Percentiles rank a stretch among this genome's conserved stretches.
phyloP scores from a whole-genome alignment of 441 rosid genomes.

The Adansonia madagascariensis region DNA sequence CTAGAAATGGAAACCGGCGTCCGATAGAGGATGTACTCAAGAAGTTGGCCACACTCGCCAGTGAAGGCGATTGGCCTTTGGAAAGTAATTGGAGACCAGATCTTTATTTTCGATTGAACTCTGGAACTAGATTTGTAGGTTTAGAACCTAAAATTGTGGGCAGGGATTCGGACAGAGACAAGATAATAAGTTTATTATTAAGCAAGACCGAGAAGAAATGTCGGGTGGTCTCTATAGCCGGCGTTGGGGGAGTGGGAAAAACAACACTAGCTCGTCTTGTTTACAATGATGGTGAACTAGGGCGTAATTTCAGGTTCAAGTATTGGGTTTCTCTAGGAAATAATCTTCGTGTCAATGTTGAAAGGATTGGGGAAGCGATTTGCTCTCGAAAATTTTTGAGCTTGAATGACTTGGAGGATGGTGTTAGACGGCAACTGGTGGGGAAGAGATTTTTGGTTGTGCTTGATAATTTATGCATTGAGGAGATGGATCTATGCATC shows the following conservation, averaged over 20 bases:
- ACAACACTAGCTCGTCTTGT: conserved; percentile 23
- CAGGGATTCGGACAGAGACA: conserved; percentile 12
- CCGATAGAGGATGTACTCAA: background rate
- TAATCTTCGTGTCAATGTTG: conserved; percentile 1
- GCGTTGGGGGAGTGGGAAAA: conserved; percentile 37
- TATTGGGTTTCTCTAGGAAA: conserved; percentile 15
- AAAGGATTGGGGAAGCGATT: conserved; percentile 18
- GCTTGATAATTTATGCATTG: conserved; percentile 39
- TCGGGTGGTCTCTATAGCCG: conserved; percentile 25
- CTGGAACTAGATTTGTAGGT: background rate
- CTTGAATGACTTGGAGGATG: background rate
- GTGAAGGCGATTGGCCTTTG: conserved; percentile 16
- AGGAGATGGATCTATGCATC: conserved; percentile 15
- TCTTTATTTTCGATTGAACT: conserved; percentile 18
- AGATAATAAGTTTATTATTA: conserved; percentile 1
- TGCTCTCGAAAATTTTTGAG: background rate
- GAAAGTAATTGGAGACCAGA: conserved; percentile 18
- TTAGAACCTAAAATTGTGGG: conserved; percentile 21
- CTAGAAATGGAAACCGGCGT: background rate
- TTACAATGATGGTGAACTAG: conserved; percentile 15
- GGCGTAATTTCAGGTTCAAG: conserved; percentile 7
- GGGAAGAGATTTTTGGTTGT: conserved; percentile 28
- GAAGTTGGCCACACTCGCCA: conserved; percentile 1
- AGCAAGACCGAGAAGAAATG: background rate
- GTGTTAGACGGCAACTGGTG: background rate